These are phyloP conservation scores for Aspergillus sclerotiicarbonarius DNA, from an alignment of 495 filamentous ascomycete genomes.

Conservation along the genomic window DNA sequence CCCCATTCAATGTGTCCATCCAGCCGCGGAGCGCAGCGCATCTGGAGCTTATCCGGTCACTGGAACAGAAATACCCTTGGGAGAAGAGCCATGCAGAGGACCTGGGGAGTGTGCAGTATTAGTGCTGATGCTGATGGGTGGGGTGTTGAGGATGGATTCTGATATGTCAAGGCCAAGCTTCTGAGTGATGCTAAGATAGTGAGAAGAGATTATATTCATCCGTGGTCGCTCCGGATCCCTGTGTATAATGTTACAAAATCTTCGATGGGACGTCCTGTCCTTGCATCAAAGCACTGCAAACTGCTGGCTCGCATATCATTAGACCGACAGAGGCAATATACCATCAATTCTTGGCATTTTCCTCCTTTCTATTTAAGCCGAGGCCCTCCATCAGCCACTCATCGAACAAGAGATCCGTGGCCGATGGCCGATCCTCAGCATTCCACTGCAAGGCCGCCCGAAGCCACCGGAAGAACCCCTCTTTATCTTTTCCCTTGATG, in stretches of 20 bases:
- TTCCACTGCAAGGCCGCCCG: slow-evolving; percentile 42
- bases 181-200: too few species aligned
- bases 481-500: slow-evolving; percentile 27
- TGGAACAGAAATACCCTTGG: slow-evolving; percentile 44
- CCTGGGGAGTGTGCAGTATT: neutral
- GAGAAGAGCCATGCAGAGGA: slow-evolving; percentile 36
- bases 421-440: slow-evolving; percentile 37
- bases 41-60: slow-evolving; percentile 28
- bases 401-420: slow-evolving; percentile 37
- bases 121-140: neutral
- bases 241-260: neutral
- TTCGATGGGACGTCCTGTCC: neutral
- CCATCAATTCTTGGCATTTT: neutral
- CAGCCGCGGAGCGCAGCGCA: slow-evolving; percentile 30
- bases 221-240: neutral
- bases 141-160: too few species aligned
- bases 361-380: neutral
- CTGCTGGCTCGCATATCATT: too few species aligned
- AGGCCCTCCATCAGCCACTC: slow-evolving; percentile 34
- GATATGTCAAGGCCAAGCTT: too few species aligned
- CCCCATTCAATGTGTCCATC: slow-evolving; percentile 33
- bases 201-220: neutral
- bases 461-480: slow-evolving; percentile 39
- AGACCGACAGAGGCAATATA: neutral
- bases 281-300: too few species aligned